phyloP scores from a whole-genome alignment of 495 filamentous ascomycete species.

The Thozetella sp. region DNA sequence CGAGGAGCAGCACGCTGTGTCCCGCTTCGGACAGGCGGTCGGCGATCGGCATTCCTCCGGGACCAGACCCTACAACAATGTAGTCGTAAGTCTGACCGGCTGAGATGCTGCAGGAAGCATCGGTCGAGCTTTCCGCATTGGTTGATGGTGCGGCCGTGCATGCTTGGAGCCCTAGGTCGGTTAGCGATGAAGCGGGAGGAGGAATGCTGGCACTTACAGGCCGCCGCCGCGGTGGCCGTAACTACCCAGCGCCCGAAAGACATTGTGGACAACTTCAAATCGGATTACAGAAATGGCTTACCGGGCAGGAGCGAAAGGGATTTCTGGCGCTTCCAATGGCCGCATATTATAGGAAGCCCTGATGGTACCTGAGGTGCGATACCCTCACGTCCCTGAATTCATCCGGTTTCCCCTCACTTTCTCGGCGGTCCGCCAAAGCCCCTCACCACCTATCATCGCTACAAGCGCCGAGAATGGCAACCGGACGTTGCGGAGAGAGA shows the following conservation, averaged over 20 bases:
- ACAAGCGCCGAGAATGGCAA: too few species aligned
- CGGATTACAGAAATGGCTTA: not conserved
- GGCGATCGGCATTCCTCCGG: conserved; percentile 61
- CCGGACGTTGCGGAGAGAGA: too few species aligned
- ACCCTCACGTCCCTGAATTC: not conserved
- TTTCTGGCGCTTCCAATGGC: not conserved
- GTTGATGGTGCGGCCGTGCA: conserved; percentile 8
- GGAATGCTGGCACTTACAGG: conserved; percentile 5
- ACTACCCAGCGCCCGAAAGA: conserved; percentile 13
- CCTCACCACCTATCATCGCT: too few species aligned
- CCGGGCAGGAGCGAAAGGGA: not conserved
- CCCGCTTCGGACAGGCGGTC: conserved; percentile 61
- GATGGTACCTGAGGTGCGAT: not conserved
- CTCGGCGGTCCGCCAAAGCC: too few species aligned
- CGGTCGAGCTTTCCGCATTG: conserved; percentile 5
- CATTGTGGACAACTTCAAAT: not conserved
- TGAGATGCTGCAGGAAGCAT: conserved; percentile 25
- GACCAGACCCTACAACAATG: conserved; percentile 62
- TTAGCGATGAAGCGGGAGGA: not conserved
- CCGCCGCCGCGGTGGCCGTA: conserved; percentile 6
- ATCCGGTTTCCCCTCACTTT: not conserved
- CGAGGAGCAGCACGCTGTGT: conserved; percentile 60
- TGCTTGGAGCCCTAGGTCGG: conserved; percentile 9
- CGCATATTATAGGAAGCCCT: not conserved
- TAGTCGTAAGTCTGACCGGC: conserved; percentile 58